A percentile compares a stretch with the other conserved stretches of the same genome.
Evolutionary conservation across 129 eudicot genomes (phyloP).

Genomic region (Lonicera japonica): DNA sequence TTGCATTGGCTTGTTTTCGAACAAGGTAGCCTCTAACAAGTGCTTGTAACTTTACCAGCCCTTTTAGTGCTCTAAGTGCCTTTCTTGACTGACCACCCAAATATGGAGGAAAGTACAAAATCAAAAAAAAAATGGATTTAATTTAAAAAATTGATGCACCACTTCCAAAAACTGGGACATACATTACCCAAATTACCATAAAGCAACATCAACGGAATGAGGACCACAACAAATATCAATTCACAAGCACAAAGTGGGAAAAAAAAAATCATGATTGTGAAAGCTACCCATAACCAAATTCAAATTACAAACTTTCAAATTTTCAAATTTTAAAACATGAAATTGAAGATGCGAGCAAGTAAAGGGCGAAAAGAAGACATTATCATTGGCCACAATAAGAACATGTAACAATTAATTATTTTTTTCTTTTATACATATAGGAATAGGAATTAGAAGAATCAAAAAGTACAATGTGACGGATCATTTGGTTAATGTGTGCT

Average conservation of each 20-base stretch:
- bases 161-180: not conserved
- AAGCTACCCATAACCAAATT: constrained; percentile 3
- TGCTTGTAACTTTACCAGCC: constrained; percentile 88
- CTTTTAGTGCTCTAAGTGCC: constrained; percentile 83
- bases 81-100: constrained; percentile 58
- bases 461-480: no score
- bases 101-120: constrained; percentile 8
- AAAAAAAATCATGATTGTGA: no score
- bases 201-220: not conserved
- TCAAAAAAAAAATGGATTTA: not conserved
- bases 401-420: not conserved
- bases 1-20: constrained; percentile 76
- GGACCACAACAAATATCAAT: not conserved
- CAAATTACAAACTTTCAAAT: constrained; percentile 1
- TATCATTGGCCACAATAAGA: not conserved
- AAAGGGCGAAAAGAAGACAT: no score
- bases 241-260: no score
- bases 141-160: not conserved
- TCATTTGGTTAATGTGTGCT: no score
- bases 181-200: constrained; percentile 1
- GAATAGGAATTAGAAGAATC: no score
- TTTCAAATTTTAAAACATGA: not conserved
- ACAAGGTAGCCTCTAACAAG: constrained; percentile 88
- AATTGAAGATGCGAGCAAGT: no score
- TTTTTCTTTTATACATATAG: not conserved